phyloP scores from a whole-genome alignment of 148 eudicot species.

The Fagopyrum tataricum region DNA sequence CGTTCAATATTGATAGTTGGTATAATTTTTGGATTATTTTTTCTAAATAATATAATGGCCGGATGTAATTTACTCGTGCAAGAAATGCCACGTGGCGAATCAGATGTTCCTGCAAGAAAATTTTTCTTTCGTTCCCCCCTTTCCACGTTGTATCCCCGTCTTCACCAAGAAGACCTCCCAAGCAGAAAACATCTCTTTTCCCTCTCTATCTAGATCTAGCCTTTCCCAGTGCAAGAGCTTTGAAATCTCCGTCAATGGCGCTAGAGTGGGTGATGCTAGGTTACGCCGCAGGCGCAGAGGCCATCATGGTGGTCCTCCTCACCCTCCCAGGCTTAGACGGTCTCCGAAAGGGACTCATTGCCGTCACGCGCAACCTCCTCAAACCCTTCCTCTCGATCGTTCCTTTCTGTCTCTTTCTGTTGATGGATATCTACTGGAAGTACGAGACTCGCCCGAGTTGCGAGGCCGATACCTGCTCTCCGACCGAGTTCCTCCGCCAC shows the following conservation, averaged over 20 bases:
- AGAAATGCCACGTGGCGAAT: not conserved
- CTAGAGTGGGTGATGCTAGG: constrained; percentile 79
- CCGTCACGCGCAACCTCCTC: constrained; percentile 48
- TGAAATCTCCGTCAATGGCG: constrained; percentile 40
- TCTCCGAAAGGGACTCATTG: constrained; percentile 59
- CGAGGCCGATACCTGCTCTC: constrained; percentile 43
- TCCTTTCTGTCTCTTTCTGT: constrained; percentile 58
- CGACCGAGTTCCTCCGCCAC: constrained; percentile 74
- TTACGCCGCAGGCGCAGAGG: constrained; percentile 85
- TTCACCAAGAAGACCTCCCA: not conserved
- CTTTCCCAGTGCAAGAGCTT: not conserved
- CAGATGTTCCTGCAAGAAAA: not conserved
- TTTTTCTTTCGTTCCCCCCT: not conserved
- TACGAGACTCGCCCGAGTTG: constrained; percentile 67
- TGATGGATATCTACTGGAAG: constrained; percentile 76
- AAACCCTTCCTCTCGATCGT: constrained; percentile 64
- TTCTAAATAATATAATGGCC: too few relatives aligned
- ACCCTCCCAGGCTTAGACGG: constrained; percentile 64
- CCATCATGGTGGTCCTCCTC: constrained; percentile 65
- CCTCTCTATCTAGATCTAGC: constrained; percentile 4
- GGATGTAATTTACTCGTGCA: not conserved
- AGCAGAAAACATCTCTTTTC: not conserved
- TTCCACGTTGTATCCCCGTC: not conserved
- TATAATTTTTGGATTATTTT: too few relatives aligned
- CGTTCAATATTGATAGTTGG: too few relatives aligned